Percentiles rank a stretch among this genome's conserved stretches.
These are phyloP conservation scores for Fistulinella staudtii DNA, from an alignment of 1,284 basidiomycete species.

Conservation along the genomic window DNA sequence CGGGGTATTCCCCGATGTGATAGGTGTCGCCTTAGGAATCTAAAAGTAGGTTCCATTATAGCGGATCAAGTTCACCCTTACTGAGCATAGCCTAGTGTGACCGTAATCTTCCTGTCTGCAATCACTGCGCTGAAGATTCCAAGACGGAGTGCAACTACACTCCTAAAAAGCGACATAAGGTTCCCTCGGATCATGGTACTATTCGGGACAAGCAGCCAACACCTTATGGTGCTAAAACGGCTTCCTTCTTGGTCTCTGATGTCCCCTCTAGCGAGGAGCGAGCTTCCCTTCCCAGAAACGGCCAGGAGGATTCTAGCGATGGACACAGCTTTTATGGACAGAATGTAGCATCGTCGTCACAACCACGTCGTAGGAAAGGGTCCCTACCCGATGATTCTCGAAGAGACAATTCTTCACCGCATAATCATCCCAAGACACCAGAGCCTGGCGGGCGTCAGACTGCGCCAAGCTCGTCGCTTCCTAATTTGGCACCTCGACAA, in stretches of 20 bases:
- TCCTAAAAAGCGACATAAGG: slow-evolving; percentile 61
- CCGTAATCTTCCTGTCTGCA: slow-evolving; percentile 64
- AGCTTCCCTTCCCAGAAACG: slow-evolving; percentile 12
- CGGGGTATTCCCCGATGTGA: slow-evolving; percentile 71
- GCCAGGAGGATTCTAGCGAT: slow-evolving; percentile 28
- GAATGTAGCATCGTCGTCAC: slow-evolving; percentile 35
- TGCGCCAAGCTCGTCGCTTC: slow-evolving; percentile 16
- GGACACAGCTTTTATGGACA: slow-evolving; percentile 37
- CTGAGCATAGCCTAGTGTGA: slow-evolving; percentile 47
- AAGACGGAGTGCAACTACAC: slow-evolving; percentile 60
- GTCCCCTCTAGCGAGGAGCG: slow-evolving; percentile 32
- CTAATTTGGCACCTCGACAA: slow-evolving; percentile 22
- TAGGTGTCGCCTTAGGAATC: slow-evolving; percentile 58
- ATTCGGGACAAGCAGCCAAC: slow-evolving; percentile 36
- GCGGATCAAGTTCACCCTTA: slow-evolving; percentile 5
- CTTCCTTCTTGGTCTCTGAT: slow-evolving; percentile 50
- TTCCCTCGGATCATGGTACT: slow-evolving; percentile 43
- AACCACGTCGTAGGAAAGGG: slow-evolving; percentile 16
- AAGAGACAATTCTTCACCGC: slow-evolving; percentile 17
- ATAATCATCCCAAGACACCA: slow-evolving; percentile 21
- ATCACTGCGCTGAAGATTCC: slow-evolving; percentile 53
- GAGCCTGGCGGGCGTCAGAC: slow-evolving; percentile 22
- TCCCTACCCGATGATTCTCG: slow-evolving; percentile 26
- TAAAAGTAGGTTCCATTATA: slow-evolving; percentile 49
- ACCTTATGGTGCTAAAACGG: slow-evolving; percentile 45